Percentiles rank a stretch among this genome's conserved stretches.
Conservation (phyloP, 306 rosid species). For the Ceratonia siliqua region DNA sequence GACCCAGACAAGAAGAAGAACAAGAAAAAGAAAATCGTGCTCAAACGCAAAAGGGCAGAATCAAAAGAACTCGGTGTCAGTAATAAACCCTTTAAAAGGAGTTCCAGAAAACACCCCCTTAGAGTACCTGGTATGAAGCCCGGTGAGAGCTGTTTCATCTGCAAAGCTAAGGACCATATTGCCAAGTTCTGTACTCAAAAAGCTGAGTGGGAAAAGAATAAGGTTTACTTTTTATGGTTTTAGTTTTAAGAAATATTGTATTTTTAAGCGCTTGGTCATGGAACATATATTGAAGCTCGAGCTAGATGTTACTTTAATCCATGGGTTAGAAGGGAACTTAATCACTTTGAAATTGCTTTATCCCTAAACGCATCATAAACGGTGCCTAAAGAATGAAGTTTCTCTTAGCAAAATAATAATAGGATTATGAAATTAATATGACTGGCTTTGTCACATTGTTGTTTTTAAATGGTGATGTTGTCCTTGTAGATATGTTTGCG, state of each 20-base stretch:
- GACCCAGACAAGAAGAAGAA: conserved; percentile 53
- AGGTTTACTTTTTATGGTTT: conserved; percentile 18
- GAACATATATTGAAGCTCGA: background rate
- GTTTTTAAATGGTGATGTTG: conserved; percentile 5
- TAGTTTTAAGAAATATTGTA: background rate
- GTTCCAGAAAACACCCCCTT: conserved; percentile 57
- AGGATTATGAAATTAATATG: background rate
- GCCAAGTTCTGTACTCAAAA: conserved; percentile 76
- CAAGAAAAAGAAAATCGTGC: conserved; percentile 32
- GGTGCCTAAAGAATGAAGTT: background rate
- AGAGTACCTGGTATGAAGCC: conserved; percentile 97
- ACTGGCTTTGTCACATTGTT: background rate
- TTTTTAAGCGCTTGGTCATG: background rate
- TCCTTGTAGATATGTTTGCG: conserved; percentile 76
- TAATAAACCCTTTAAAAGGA: conserved; percentile 35
- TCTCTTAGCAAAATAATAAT: background rate
- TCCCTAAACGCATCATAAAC: background rate
- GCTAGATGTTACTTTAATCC: background rate
- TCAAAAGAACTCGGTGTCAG: conserved; percentile 42
- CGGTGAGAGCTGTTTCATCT: conserved; percentile 88
- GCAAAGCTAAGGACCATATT: conserved; percentile 69
- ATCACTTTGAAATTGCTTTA: background rate
- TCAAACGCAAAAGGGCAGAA: conserved; percentile 45
- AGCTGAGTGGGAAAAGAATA: conserved; percentile 80
- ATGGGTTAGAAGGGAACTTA: background rate